Evolutionary conservation across 768 basidiomycete species (phyloP).

Genomic region (Boletus barrowsii): DNA sequence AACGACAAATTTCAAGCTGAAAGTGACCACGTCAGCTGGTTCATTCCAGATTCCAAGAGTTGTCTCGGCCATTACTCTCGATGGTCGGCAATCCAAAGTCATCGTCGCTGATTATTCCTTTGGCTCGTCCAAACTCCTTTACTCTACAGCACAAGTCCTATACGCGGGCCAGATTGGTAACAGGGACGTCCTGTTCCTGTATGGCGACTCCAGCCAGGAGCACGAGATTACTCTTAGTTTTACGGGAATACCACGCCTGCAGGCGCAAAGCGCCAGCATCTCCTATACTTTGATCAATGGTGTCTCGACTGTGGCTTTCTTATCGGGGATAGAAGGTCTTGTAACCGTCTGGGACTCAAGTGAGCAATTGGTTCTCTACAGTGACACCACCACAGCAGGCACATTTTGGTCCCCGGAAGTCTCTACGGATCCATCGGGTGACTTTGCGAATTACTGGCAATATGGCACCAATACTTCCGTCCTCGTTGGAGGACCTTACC

Average conservation of each 20-base stretch:
- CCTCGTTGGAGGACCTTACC: slow-evolving; percentile 62
- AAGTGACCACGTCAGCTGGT: slow-evolving; percentile 52
- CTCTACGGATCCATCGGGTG: slow-evolving; percentile 35
- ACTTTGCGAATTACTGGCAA: slow-evolving; percentile 63
- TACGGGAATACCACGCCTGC: slow-evolving; percentile 43
- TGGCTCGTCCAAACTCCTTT: slow-evolving; percentile 58
- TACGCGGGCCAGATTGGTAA: slow-evolving; percentile 60
- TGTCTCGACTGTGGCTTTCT: slow-evolving; percentile 49
- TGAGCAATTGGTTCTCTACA: slow-evolving; percentile 64
- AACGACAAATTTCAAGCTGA: slow-evolving; percentile 55
- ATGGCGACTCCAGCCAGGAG: slow-evolving; percentile 52
- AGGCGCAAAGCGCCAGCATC: slow-evolving; percentile 22
- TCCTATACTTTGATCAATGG: slow-evolving; percentile 26
- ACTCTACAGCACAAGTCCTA: slow-evolving; percentile 73
- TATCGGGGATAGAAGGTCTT: slow-evolving; percentile 54
- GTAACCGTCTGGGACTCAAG: slow-evolving; percentile 65
- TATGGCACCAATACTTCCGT: slow-evolving; percentile 70
- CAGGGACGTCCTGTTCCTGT: slow-evolving; percentile 62
- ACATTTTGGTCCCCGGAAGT: slow-evolving; percentile 79
- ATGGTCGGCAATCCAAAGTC: slow-evolving; percentile 72
- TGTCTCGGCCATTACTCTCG: slow-evolving; percentile 51
- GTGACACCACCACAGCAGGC: slow-evolving; percentile 61
- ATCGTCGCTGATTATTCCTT: slow-evolving; percentile 71
- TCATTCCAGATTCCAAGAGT: slow-evolving; percentile 55
- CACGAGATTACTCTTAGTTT: slow-evolving; percentile 53